phyloP scores from a whole-genome alignment of 1,139 yeast species.

The Diutina pseudorugosa region DNA sequence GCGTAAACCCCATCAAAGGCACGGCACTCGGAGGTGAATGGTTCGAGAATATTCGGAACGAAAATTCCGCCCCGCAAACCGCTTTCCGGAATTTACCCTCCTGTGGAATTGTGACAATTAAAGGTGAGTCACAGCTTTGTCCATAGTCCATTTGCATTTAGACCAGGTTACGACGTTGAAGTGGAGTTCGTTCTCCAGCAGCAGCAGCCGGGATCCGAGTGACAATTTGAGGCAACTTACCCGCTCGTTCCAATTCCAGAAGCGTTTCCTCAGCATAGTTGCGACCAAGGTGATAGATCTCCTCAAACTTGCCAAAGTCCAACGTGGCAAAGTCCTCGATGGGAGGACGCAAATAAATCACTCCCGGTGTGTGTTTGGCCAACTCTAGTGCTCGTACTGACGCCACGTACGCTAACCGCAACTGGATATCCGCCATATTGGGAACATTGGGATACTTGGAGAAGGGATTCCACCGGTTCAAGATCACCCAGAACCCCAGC shows the following conservation, averaged over 20 bases:
- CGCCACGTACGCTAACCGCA: constrained; percentile 87
- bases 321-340: constrained; percentile 84
- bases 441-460: constrained; percentile 83
- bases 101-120: too few relatives aligned
- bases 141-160: background rate
- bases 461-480: constrained; percentile 86
- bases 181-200: background rate
- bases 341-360: constrained; percentile 87
- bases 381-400: constrained; percentile 86
- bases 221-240: constrained; percentile 46
- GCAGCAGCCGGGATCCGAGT: background rate
- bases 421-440: constrained; percentile 88
- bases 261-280: constrained; percentile 57
- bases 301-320: constrained; percentile 87
- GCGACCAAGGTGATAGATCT: constrained; percentile 72
- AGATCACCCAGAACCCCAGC: constrained; percentile 83
- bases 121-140: too few relatives aligned
- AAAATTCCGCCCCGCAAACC: too few relatives aligned
- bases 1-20: too few relatives aligned
- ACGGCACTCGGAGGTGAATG: too few relatives aligned
- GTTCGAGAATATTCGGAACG: too few relatives aligned
- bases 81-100: too few relatives aligned
- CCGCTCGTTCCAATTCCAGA: constrained; percentile 37
- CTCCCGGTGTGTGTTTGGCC: constrained; percentile 79
- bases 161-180: background rate